Base-by-base conservation (phyloP, 805 yeast species). In the Diddensiella caesifluorescens region DNA sequence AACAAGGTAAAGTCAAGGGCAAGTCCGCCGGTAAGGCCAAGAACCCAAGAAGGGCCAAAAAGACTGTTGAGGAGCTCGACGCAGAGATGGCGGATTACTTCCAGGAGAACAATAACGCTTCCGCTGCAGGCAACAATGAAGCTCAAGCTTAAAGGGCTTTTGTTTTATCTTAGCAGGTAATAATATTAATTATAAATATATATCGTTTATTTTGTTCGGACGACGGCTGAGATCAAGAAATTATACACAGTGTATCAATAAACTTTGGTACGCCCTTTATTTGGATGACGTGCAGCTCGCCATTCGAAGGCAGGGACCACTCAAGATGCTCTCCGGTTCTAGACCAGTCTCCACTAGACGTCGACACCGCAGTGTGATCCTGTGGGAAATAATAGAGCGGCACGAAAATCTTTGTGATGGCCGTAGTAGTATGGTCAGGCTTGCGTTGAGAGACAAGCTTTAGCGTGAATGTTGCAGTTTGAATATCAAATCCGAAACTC, bases 31-130 rank as follows among this genome's bases (percentile, higher is more conserved):
- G 61, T 52, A 70, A 73, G 46, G 72, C 70, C 47, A 29, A 51
- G 47, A 42, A 56, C 50, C 46, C 49, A 27, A 45, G 61, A 52
- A 70, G 73, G 46, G 72, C 70, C 47, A 73, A 74, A 68, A 88
- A 88, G 75, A 79, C 95, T 40, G 73, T 84, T 50, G 97, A 85
- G 64, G 90, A 92, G 68, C 78, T 90, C 61, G 98, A 92, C 68
- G 95, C 89, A 62, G 97, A 90, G 70, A 90, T 92, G 98, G 83
- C 88, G 49, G 97, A 89, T 62, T 90, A 90, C 70, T 89, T 90
- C 50, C 61, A 55, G 30, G 54, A 50, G 18, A 48, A 50, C 18
- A 52, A 51, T 28, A 36, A 42, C 27, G 38, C 45, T n/a, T 23
- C 41, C 38, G 41, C 42, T 6, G 45, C n/a, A n/a, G n/a, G n/a